Percentiles rank a stretch among this genome's conserved stretches.
Evolutionary conservation across 192 early-diverging fungal genomes (phyloP).

Genomic region (Gonapodya sp.): DNA sequence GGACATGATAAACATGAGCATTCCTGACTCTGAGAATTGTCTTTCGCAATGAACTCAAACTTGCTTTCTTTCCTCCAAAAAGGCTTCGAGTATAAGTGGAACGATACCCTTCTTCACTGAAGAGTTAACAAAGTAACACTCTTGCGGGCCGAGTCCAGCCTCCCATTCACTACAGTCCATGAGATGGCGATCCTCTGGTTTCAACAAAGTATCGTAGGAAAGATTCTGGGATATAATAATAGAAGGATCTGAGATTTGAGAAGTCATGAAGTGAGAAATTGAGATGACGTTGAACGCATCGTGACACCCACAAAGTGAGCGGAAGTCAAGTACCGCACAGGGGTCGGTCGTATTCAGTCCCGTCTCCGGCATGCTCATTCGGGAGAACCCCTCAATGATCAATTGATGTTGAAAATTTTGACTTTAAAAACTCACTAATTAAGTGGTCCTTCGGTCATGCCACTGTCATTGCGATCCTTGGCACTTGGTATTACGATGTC

Average conservation of each 20-base stretch:
- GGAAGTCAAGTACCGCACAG: neutral
- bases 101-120: slow-evolving; percentile 7
- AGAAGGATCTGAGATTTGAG: neutral
- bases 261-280: neutral
- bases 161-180: neutral
- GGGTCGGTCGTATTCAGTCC: slow-evolving; percentile 1
- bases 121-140: slow-evolving; percentile 1
- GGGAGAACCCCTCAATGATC: neutral
- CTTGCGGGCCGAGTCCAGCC: neutral
- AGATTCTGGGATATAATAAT: slow-evolving; percentile 6
- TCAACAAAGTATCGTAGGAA: neutral
- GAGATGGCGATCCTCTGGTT: neutral
- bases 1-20: too few relatives aligned
- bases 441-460: neutral
- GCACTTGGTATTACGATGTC: neutral
- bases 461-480: slow-evolving; percentile 1
- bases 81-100: neutral
- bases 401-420: too few relatives aligned
- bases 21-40: too few relatives aligned
- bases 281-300: neutral
- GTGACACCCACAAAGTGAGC: neutral
- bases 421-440: neutral
- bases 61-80: slow-evolving; percentile 1
- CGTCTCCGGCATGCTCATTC: slow-evolving; percentile 1
- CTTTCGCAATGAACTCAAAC: neutral